Base-by-base conservation (phyloP, 768 basidiomycete species). In the Scleroderma bovista region DNA sequence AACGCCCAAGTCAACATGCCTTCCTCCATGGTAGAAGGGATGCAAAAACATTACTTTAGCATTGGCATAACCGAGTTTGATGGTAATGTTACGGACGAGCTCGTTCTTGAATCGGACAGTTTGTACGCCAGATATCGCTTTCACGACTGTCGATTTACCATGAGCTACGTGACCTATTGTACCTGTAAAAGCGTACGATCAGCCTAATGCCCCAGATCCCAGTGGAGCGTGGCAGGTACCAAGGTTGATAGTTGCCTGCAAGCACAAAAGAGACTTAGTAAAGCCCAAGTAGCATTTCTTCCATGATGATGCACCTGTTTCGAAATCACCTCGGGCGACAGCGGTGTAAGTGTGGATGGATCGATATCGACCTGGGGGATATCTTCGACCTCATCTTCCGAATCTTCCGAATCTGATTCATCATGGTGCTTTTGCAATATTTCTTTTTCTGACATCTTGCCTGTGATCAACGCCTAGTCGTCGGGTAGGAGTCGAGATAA, bases 61-160 rank as follows among this genome's bases (percentile, higher is more conserved):
- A 60, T 99, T 99, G 41, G 96, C 96, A 66, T 98, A 99, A 52
- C 96, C 96, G 42, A 99, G 80, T 75, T 99, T 97, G 74, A 99
- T 99, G 19, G 95, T 99, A 61, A 98, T 99, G 72, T 99, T 99
- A 55, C 95, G 78, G 52, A 98, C 96, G 50, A 98, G 82, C 71
- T 99, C 96, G 70, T 97, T 98, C 78, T 99, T 99, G 72, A 99
- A 98, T 60, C 95, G 81, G 42, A 98, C 96, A 16, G 96, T 98
- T 82, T 89, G 88, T 16, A 97, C 95, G 7, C 96, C 94, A 10
- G 95, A 97, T 65, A 99, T 98, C 26, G 96, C 96, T 73, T 97
- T 94, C 51, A 98, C 95, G 49, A 97, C 93, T 7, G 90, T 94
- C 48, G 89, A 93, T 74, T 93, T 93, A 60, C 90, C 92, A 76